Conservation (phyloP, 331 rosid genomes). For the Acacia concinna region DNA sequence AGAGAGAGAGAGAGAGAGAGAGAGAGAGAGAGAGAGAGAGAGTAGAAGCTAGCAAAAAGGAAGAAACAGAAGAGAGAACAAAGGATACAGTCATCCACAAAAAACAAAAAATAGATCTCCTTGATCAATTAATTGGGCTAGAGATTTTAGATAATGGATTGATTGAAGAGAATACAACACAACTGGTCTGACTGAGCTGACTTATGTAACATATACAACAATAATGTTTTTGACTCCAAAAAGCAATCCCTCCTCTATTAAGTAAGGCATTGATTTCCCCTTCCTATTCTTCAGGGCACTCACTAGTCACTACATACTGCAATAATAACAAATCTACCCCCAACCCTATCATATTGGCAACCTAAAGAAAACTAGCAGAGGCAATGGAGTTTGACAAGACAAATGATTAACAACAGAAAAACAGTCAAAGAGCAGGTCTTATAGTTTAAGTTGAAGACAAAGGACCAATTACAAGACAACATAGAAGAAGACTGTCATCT, state of each 20-base stretch:
- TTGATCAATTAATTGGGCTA: constrained; percentile 33
- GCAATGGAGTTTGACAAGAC: constrained; percentile 40
- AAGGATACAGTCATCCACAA: constrained; percentile 7
- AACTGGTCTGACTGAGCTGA: constrained; percentile 46
- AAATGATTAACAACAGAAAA: constrained; percentile 26
- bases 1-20: not conserved
- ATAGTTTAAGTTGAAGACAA: constrained; percentile 44
- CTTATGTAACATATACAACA: constrained; percentile 57
- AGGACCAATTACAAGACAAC: constrained; percentile 48
- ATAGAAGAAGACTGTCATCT: constrained; percentile 38
- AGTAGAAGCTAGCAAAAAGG: constrained; percentile 20
- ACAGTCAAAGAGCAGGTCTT: constrained; percentile 35
- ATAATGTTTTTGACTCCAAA: constrained; percentile 14
- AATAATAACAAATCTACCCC: constrained; percentile 41
- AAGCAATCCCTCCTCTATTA: constrained; percentile 31
- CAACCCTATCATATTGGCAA: constrained; percentile 28
- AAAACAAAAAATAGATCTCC: constrained; percentile 23
- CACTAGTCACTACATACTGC: constrained; percentile 28
- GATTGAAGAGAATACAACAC: constrained; percentile 48
- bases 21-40: not conserved
- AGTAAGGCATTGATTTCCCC: constrained; percentile 21
- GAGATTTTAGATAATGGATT: constrained; percentile 36
- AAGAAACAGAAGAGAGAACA: constrained; percentile 8
- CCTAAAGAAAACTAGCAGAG: constrained; percentile 47
- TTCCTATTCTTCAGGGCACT: constrained; percentile 42